Evolutionary conservation across 805 yeast species (phyloP).

Genomic region (Candida rishiriensis): DNA sequence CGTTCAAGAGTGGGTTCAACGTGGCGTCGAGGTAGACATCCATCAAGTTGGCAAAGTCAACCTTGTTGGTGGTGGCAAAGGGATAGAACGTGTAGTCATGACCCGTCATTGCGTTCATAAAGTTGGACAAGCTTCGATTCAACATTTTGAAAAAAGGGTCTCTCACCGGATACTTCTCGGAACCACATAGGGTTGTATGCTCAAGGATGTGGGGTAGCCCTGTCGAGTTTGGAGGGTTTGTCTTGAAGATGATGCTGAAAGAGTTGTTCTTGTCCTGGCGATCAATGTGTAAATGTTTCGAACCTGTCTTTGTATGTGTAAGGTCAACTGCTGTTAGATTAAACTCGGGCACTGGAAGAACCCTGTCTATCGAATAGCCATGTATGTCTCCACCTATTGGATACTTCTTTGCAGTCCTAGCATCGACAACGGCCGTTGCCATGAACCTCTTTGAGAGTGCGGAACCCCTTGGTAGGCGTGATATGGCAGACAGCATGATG

Average conservation of each 20-base stretch:
- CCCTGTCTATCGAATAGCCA: constrained; percentile 65
- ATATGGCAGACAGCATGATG: background rate
- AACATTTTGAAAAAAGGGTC: constrained; percentile 98
- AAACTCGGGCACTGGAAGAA: constrained; percentile 73
- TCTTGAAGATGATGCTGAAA: constrained; percentile 83
- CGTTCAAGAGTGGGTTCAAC: constrained; percentile 70
- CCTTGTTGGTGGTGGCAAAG: constrained; percentile 85
- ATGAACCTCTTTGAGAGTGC: background rate
- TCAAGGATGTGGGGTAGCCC: constrained; percentile 96
- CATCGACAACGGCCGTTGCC: constrained; percentile 9
- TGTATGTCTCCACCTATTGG: constrained; percentile 59
- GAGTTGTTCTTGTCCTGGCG: constrained; percentile 82
- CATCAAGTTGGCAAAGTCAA: constrained; percentile 79
- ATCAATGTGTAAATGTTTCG: constrained; percentile 82
- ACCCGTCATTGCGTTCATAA: constrained; percentile 99
- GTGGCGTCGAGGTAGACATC: constrained; percentile 87
- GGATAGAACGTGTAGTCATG: constrained; percentile 95
- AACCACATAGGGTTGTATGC: constrained; percentile 95
- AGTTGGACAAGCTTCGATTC: constrained; percentile 87
- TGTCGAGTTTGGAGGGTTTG: constrained; percentile 91
- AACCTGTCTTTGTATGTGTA: constrained; percentile 63
- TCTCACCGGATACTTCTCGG: constrained; percentile 83
- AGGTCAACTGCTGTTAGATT: constrained; percentile 74
- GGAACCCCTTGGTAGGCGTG: background rate
- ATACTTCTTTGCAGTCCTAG: constrained; percentile 37